A percentile compares a stretch with the other conserved stretches of the same genome.
Evolutionary conservation across 805 yeast genomes (phyloP).

Genomic region (Cyberlindnera mississippiensis): DNA sequence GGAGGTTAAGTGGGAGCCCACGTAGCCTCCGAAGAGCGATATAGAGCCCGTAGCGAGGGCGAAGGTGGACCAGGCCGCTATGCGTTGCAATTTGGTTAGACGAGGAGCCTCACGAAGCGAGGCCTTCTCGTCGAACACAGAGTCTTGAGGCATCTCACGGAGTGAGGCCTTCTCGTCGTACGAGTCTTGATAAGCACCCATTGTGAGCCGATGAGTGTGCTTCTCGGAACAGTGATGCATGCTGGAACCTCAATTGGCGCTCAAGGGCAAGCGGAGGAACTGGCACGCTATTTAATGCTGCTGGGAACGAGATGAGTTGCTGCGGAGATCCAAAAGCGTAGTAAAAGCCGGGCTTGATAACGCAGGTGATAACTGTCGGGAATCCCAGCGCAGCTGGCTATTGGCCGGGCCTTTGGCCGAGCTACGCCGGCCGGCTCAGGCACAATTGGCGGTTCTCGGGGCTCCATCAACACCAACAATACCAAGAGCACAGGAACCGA

Average conservation of each 20-base stretch:
- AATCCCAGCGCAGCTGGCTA: no score
- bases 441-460: no score
- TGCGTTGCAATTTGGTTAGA: not conserved
- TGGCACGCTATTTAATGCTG: no score
- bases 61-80: slow-evolving; percentile 2
- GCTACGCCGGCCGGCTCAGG: no score
- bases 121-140: slow-evolving; percentile 3
- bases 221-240: slow-evolving; percentile 6
- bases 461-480: no score
- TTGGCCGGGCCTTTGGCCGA: no score
- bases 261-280: no score
- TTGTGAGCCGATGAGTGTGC: slow-evolving; percentile 5
- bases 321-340: no score
- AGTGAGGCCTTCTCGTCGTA: slow-evolving; percentile 2
- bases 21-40: slow-evolving; percentile 1
- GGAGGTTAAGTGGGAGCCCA: slow-evolving; percentile 4
- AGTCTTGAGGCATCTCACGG: not conserved
- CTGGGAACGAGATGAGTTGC: no score
- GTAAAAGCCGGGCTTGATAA: no score
- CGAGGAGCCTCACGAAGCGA: not conserved
- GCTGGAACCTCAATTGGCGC: not conserved
- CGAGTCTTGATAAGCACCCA: not conserved
- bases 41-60: slow-evolving; percentile 1
- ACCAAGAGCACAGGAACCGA: no score
- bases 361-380: no score